Evolutionary conservation across 139 green algal species (phyloP), one percentile per base, ranked within the genome.

Genomic region (Eudorina sp.): DNA sequence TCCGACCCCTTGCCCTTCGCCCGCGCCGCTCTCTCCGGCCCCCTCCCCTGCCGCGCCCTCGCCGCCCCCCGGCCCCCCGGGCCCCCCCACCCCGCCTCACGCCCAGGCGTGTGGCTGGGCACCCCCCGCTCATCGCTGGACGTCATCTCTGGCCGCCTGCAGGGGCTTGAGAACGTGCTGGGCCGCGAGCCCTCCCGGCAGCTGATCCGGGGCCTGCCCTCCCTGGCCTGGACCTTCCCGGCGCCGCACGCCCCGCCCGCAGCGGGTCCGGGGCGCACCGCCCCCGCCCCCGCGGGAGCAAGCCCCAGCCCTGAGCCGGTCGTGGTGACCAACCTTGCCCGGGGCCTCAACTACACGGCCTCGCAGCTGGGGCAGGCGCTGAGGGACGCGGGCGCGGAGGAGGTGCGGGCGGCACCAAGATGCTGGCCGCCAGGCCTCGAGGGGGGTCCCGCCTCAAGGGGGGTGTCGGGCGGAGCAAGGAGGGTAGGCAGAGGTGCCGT

Each of bases 131-230:
- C 66, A 23, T 6, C 38, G 18, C 41, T 25, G 82, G 82, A 88
- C 82, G 45, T 88, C 25, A 29, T 88, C 27, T 38, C 27, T 3
- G 82, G 64, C 18, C 82, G 82, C 0, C 48, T 88, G 31, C n/a
- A 88, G 66, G 82, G 82, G 9, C 60, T 88, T 46, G 82, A 88
- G 82, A 34, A 45, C 21, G 66, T 88, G 38, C 82, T 88, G 46
- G 66, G 69, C 25, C 62, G 64, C 16, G 21, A 64, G 11, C 43
- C 64, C 16, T 34, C 40, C 27, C 46, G 64, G 31, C 21, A 23
- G 45, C 82, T 88, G 41, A 5, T 88, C 64, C 64, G 82, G 21
- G 82, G 82, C 2, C 34, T 88, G 25, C 82, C 82, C 45, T 29
- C 66, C 38, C 82, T 88, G 31, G 34, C 66, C 21, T 88, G 82